These are phyloP conservation scores for Annona cherimola DNA, from an alignment of 164 flowering plant species.

Conservation along the genomic window DNA sequence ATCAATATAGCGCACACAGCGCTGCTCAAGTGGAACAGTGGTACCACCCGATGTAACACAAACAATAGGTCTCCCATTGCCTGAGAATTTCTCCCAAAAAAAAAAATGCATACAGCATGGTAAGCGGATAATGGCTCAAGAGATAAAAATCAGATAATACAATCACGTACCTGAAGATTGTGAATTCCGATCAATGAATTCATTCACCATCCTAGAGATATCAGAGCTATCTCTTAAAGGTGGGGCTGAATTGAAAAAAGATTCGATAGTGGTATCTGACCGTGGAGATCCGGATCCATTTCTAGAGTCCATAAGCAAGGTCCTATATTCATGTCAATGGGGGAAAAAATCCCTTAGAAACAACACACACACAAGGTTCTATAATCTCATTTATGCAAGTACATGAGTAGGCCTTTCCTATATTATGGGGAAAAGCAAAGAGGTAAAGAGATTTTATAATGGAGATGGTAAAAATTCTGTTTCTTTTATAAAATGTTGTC, in stretches of 20 bases:
- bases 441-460: too few species aligned
- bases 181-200: conserved; percentile 45
- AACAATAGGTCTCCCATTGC: conserved; percentile 37
- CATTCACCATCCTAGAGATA: conserved; percentile 31
- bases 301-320: conserved; percentile 18
- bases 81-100: conserved; percentile 23
- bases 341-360: neutral
- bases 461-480: too few species aligned
- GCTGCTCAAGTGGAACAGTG: conserved; percentile 86
- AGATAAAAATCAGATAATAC: neutral
- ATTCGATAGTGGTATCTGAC: conserved; percentile 28
- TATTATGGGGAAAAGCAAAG: too few species aligned
- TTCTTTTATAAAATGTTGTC: too few species aligned
- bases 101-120: neutral
- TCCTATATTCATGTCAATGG: neutral
- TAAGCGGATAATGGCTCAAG: neutral
- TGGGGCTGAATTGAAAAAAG: conserved; percentile 79
- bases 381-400: too few species aligned
- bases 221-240: conserved; percentile 44
- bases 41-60: conserved; percentile 97
- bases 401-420: too few species aligned
- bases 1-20: conserved; percentile 87
- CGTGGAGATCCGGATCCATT: conserved; percentile 19
- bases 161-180: conserved; percentile 32
- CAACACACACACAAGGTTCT: too few species aligned